These are phyloP conservation scores for Fusarium sp. DNA, from an alignment of 2,329 filamentous ascomycete species.

Conservation along the genomic window DNA sequence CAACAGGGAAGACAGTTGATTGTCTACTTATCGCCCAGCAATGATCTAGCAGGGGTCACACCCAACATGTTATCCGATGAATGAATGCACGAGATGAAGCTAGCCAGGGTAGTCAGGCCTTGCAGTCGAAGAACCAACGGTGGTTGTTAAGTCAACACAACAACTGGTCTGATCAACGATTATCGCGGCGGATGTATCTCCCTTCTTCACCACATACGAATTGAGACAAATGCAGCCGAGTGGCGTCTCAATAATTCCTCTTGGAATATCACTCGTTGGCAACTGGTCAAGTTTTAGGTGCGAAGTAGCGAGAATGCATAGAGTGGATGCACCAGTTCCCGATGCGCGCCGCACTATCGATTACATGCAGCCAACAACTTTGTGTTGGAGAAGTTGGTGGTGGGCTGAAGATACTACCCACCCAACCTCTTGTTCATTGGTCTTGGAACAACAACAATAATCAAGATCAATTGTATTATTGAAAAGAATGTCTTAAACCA, in stretches of 20 bases:
- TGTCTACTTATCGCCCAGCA: not conserved
- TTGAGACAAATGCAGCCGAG: conserved; percentile 1
- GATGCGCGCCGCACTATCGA: conserved; percentile 6
- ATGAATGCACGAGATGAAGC: not conserved
- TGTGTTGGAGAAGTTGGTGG: not conserved
- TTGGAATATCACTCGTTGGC: not conserved
- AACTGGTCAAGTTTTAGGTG: not conserved
- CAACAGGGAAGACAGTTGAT: not conserved
- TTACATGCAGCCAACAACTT: conserved; percentile 21
- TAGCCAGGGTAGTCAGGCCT: not conserved
- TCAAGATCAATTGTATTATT: not conserved
- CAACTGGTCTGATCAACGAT: not conserved
- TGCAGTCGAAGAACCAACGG: not conserved
- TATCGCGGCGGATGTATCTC: not conserved
- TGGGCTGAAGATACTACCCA: not conserved
- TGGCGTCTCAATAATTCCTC: not conserved
- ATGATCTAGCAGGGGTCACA: not conserved
- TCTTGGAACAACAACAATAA: not conserved
- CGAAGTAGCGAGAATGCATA: not conserved
- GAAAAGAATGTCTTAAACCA: not conserved
- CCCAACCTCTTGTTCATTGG: not conserved
- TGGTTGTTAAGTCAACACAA: not conserved
- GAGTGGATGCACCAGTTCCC: not conserved
- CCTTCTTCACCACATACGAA: not conserved
- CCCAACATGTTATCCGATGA: not conserved